Evolutionary conservation across 108 stramenopile genomes (phyloP).

Genomic region (Cyclostephanos invisitatus): DNA sequence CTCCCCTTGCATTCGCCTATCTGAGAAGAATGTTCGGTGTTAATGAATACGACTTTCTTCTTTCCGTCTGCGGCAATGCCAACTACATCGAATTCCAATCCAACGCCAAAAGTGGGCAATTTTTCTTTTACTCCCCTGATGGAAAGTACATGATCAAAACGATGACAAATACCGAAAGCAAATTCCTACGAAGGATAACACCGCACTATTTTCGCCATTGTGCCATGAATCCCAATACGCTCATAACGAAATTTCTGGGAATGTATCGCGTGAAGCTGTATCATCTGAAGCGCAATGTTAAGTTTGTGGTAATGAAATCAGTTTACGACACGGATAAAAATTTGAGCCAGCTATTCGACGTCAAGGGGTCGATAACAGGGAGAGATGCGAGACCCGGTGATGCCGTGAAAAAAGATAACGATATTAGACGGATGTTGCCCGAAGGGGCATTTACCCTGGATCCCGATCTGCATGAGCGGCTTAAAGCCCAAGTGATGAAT

Average conservation of each 20-base stretch:
- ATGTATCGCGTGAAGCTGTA: constrained; percentile 98
- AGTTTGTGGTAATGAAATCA: constrained; percentile 94
- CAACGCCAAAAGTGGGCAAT: constrained; percentile 98
- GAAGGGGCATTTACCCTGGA: constrained; percentile 66
- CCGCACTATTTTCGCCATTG: constrained; percentile 97
- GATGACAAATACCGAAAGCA: constrained; percentile 96
- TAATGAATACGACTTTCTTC: constrained; percentile 91
- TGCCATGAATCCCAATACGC: constrained; percentile 88
- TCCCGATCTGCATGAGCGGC: constrained; percentile 49
- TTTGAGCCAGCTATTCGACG: constrained; percentile 88
- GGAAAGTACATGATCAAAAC: constrained; percentile 98
- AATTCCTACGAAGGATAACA: constrained; percentile 90
- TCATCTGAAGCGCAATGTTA: constrained; percentile 89
- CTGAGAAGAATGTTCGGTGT: constrained; percentile 90
- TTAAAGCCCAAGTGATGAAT: constrained; percentile 69
- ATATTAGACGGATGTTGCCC: constrained; percentile 63
- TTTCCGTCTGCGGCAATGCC: constrained; percentile 95
- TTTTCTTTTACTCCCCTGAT: constrained; percentile 99
- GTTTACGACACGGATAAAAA: constrained; percentile 89
- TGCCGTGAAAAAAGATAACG: constrained; percentile 92
- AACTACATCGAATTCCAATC: constrained; percentile 99
- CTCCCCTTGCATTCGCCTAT: constrained; percentile 88
- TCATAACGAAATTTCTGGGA: constrained; percentile 93
- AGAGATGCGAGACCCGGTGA: constrained; percentile 80
- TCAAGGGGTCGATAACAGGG: constrained; percentile 89